These are phyloP conservation scores for Eucalyptus decipiens DNA, from an alignment of 345 rosid species.

Conservation along the genomic window DNA sequence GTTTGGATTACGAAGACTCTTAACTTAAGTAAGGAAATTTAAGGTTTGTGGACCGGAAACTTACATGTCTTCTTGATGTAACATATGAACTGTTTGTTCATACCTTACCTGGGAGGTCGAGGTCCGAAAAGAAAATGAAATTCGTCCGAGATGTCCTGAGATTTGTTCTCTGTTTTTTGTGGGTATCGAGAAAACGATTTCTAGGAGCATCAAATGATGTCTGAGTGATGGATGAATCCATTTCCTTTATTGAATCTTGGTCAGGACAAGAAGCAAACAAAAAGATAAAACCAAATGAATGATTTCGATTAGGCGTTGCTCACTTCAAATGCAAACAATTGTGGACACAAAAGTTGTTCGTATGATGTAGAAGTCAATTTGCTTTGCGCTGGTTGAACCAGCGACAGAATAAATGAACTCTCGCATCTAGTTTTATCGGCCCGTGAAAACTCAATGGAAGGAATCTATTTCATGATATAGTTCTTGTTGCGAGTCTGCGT, in stretches of 20 bases:
- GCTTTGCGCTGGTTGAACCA: not conserved
- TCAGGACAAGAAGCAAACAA: not conserved
- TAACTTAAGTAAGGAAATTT: constrained; percentile 35
- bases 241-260: not conserved
- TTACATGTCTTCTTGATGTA: not conserved
- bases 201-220: not conserved
- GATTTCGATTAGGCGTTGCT: not conserved
- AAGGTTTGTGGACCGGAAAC: constrained; percentile 4
- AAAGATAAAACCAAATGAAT: not conserved
- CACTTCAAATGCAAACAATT: not conserved
- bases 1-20: not conserved
- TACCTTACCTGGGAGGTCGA: not conserved
- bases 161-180: not conserved
- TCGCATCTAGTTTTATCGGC: not conserved
- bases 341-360: not conserved
- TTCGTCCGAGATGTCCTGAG: not conserved
- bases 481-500: accelerated
- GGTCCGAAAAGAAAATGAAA: not conserved
- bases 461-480: not conserved
- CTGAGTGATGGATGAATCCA: not conserved
- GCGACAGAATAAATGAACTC: not conserved
- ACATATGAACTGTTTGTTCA: not conserved
- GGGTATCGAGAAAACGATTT: not conserved
- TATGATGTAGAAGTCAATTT: not conserved
- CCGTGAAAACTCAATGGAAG: not conserved